phyloP scores from a whole-genome alignment of 1,139 yeast genomes.

The Suhomyces ambrosiae region DNA sequence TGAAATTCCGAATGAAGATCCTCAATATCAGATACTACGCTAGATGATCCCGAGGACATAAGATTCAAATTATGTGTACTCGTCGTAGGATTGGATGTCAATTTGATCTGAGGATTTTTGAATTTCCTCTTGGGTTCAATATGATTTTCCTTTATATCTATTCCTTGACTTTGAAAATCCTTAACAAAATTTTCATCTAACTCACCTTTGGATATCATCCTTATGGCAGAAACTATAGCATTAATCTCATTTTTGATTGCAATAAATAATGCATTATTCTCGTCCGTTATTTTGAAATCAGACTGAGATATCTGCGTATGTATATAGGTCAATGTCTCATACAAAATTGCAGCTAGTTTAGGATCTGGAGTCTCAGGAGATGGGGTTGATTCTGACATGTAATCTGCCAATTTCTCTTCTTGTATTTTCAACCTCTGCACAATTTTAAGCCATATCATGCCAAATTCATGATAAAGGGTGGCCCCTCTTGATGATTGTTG shows the following conservation, averaged over 20 bases:
- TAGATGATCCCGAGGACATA: conserved; percentile 4
- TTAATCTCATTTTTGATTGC: conserved; percentile 27
- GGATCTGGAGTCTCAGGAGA: conserved; percentile 9
- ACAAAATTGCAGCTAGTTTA: conserved; percentile 12
- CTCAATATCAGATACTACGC: conserved; percentile 5
- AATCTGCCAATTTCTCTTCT: conserved; percentile 28
- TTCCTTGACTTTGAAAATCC: conserved; percentile 16
- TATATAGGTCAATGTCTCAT: conserved; percentile 12
- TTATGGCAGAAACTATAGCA: conserved; percentile 26
- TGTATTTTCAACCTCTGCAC: conserved; percentile 30
- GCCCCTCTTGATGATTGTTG: conserved; percentile 31
- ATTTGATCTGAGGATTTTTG: background rate
- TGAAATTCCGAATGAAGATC: conserved; percentile 2
- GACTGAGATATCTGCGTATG: conserved; percentile 1
- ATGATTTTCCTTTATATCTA: background rate
- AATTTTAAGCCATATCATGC: conserved; percentile 42
- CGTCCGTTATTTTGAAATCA: background rate
- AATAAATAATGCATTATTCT: conserved; percentile 21
- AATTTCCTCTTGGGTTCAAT: background rate
- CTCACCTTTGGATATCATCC: conserved; percentile 16
- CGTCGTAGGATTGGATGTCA: background rate
- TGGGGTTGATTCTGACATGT: conserved; percentile 21
- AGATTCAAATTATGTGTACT: conserved; percentile 1
- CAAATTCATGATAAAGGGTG: conserved; percentile 31
- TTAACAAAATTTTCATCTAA: conserved; percentile 2